A percentile compares a stretch with the other conserved stretches of the same genome.
phyloP scores from a whole-genome alignment of 129 eudicot species.

The Erigeron canadensis region DNA sequence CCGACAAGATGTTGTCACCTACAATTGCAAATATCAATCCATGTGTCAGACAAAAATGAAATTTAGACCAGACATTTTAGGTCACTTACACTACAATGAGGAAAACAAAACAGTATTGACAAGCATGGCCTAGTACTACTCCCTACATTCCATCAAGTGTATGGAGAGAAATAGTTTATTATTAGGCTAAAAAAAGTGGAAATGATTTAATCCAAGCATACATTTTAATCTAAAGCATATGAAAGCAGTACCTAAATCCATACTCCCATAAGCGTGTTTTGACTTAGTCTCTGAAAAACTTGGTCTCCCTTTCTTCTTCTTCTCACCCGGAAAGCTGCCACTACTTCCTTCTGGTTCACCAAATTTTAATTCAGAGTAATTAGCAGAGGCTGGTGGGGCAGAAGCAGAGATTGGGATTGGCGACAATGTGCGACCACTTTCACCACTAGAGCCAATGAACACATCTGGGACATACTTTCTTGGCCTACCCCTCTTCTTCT shows the following conservation, averaged over 20 bases:
- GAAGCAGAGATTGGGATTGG: conserved; percentile 55
- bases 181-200: background rate
- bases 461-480: conserved; percentile 71
- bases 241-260: conserved; percentile 45
- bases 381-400: conserved; percentile 36
- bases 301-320: conserved; percentile 36
- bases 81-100: too few species aligned
- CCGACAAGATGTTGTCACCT: conserved; percentile 60
- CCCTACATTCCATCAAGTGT: too few species aligned
- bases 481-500: conserved; percentile 88
- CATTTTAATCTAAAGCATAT: conserved; percentile 7
- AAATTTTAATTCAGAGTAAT: conserved; percentile 27
- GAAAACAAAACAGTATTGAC: too few species aligned
- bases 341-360: conserved; percentile 49
- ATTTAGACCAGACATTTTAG: background rate
- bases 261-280: conserved; percentile 42
- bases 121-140: too few species aligned
- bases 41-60: background rate
- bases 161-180: too few species aligned
- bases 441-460: conserved; percentile 24
- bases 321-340: conserved; percentile 30
- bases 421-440: conserved; percentile 33
- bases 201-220: background rate
- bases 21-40: conserved; percentile 8
- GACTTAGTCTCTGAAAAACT: conserved; percentile 44